Conservation (phyloP, 2,329 filamentous ascomycete genomes). For the Diaporthe velutina region DNA sequence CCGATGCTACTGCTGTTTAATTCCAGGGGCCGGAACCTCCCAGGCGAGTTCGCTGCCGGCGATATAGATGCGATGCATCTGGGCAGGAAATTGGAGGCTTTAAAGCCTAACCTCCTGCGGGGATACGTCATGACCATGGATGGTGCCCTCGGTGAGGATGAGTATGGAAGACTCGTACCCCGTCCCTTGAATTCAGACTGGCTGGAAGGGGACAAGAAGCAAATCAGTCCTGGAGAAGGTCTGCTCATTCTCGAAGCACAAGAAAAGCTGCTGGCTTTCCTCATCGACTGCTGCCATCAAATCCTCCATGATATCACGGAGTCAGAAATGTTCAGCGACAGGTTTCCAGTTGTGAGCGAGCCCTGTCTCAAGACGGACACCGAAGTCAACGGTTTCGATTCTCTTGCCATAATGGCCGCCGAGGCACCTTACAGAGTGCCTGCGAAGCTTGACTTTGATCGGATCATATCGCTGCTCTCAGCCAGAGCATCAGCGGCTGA, state of each 20-base stretch:
- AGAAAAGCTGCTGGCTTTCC: constrained; percentile 60
- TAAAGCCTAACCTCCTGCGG: constrained; percentile 49
- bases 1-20: constrained; percentile 66
- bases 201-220: constrained; percentile 52
- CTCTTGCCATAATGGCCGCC: constrained; percentile 55
- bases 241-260: constrained; percentile 66
- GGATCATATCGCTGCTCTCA: constrained; percentile 58
- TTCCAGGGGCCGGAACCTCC: constrained; percentile 60
- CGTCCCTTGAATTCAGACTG: constrained; percentile 53
- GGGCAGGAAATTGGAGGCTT: constrained; percentile 43
- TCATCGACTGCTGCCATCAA: constrained; percentile 59
- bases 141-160: constrained; percentile 43
- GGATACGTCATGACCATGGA: constrained; percentile 52
- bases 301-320: constrained; percentile 64
- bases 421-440: constrained; percentile 68
- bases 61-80: constrained; percentile 55
- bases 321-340: constrained; percentile 45
- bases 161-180: constrained; percentile 53
- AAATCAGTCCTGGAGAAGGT: constrained; percentile 59
- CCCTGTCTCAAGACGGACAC: constrained; percentile 49
- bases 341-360: constrained; percentile 53
- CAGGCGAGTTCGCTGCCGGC: constrained; percentile 58
- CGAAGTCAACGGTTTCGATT: constrained; percentile 51
- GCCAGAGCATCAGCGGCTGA: constrained; percentile 57
- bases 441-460: constrained; percentile 57